phyloP scores from a whole-genome alignment of 2,329 filamentous ascomycete species.

The Neopestalotiopsis clavispora region DNA sequence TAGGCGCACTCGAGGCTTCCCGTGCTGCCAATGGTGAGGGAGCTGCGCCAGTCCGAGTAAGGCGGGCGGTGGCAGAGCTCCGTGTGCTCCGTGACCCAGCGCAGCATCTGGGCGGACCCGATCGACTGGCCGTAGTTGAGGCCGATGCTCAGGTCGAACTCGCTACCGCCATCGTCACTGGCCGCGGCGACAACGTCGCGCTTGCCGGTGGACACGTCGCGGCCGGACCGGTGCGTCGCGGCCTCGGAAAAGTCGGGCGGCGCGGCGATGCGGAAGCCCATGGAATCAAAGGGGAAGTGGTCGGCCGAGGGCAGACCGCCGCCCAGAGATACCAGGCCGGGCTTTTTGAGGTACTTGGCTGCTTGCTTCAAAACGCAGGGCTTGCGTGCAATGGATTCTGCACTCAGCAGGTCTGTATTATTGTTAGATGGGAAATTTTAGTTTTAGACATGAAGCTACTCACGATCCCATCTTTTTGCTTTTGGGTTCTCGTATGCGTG shows the following conservation, averaged over 20 bases:
- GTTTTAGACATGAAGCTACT: slow-evolving; percentile 43
- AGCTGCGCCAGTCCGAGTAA: slow-evolving; percentile 88
- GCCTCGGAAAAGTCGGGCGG: slow-evolving; percentile 61
- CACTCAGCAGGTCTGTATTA: slow-evolving; percentile 58
- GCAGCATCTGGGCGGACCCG: slow-evolving; percentile 84
- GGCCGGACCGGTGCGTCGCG: slow-evolving; percentile 42
- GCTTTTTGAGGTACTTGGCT: slow-evolving; percentile 77
- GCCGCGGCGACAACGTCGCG: slow-evolving; percentile 65
- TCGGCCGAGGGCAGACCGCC: slow-evolving; percentile 88
- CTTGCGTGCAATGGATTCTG: slow-evolving; percentile 64
- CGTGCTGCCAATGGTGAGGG: slow-evolving; percentile 84
- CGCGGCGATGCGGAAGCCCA: slow-evolving; percentile 75
- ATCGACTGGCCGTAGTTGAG: slow-evolving; percentile 93
- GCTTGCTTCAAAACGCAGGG: slow-evolving; percentile 82
- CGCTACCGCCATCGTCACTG: slow-evolving; percentile 32
- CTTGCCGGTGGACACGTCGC: slow-evolving; percentile 74
- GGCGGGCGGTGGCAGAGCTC: slow-evolving; percentile 87
- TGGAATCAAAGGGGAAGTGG: slow-evolving; percentile 88
- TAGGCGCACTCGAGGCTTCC: slow-evolving; percentile 83
- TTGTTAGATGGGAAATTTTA: neutral
- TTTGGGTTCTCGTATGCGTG: slow-evolving; percentile 68
- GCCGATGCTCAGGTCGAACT: slow-evolving; percentile 80
- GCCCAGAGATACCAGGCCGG: slow-evolving; percentile 88
- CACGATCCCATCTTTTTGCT: slow-evolving; percentile 85
- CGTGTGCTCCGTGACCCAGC: slow-evolving; percentile 93